Percentiles rank a stretch among this genome's conserved stretches.
Evolutionary conservation across 352 stramenopile genomes (phyloP).

Genomic region (Elongisporangium undulatum): DNA sequence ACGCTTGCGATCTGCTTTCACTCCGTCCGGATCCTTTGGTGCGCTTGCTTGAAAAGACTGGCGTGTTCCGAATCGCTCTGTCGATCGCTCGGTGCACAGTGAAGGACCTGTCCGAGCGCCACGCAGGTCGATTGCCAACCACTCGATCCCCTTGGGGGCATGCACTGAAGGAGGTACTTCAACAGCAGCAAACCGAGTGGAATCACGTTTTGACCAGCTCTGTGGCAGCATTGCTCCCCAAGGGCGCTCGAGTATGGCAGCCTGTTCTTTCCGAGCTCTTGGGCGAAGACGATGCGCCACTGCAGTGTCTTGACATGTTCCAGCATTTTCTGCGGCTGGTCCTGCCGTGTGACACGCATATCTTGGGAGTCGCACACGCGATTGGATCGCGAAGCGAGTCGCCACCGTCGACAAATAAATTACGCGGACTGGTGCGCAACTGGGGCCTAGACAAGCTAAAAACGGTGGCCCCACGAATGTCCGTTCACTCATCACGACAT

Average conservation of each 20-base stretch:
- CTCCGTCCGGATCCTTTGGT: slow-evolving; percentile 16
- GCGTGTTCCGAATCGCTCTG: background rate
- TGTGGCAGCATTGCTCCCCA: background rate
- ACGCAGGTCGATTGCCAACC: background rate
- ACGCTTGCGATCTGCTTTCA: slow-evolving; percentile 49
- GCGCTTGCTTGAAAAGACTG: background rate
- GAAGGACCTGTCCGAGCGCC: background rate
- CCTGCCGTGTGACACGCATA: background rate
- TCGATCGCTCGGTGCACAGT: background rate
- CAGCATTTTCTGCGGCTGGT: background rate
- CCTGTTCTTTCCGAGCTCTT: background rate
- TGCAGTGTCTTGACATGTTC: background rate
- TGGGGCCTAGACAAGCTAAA: background rate
- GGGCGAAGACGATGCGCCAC: background rate
- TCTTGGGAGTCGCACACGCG: background rate
- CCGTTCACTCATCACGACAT: background rate
- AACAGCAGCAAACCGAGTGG: background rate
- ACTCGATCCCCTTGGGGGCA: background rate
- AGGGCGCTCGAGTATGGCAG: background rate
- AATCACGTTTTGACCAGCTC: background rate
- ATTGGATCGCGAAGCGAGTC: background rate
- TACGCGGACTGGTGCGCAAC: background rate
- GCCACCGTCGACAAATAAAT: background rate
- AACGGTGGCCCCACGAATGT: background rate
- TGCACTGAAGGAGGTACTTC: background rate